phyloP scores from a whole-genome alignment of 257 asterid species.

The Echium plantagineum region DNA sequence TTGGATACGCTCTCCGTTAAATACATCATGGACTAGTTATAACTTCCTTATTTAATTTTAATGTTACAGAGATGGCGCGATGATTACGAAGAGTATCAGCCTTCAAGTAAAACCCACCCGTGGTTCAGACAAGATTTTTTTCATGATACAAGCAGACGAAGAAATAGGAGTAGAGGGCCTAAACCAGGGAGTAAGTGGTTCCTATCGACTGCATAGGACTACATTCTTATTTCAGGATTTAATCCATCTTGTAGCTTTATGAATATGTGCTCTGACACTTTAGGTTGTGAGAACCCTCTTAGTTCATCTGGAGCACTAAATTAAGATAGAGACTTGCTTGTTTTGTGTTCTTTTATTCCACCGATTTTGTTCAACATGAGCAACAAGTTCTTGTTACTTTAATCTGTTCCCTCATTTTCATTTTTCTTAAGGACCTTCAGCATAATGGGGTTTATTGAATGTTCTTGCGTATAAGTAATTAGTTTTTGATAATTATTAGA shows the following conservation, averaged over 20 bases:
- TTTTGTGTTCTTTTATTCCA: background rate
- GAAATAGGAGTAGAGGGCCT: conserved; percentile 33
- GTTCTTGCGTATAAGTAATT: background rate
- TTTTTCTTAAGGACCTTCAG: background rate
- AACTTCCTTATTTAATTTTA: background rate
- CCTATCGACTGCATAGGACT: background rate
- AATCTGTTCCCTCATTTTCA: background rate
- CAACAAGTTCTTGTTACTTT: background rate
- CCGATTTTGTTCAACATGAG: background rate
- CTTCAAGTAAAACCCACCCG: conserved; percentile 28
- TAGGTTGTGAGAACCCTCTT: background rate
- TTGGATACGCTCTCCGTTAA: background rate
- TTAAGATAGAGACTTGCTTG: background rate
- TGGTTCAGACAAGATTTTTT: conserved; percentile 59
- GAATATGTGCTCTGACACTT: background rate
- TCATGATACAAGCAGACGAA: conserved; percentile 36
- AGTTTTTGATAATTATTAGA: background rate
- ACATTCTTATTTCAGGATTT: background rate
- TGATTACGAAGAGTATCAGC: conserved; percentile 32
- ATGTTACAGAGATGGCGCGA: conserved; percentile 39
- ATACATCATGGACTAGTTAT: background rate
- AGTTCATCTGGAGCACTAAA: background rate
- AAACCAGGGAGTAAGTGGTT: conserved; percentile 20
- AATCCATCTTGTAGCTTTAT: background rate
- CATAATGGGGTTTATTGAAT: background rate